Evolutionary conservation across 495 filamentous ascomycete genomes (phyloP), one percentile per base, ranked within the genome.

Genomic region (Cairneyella variabilis): DNA sequence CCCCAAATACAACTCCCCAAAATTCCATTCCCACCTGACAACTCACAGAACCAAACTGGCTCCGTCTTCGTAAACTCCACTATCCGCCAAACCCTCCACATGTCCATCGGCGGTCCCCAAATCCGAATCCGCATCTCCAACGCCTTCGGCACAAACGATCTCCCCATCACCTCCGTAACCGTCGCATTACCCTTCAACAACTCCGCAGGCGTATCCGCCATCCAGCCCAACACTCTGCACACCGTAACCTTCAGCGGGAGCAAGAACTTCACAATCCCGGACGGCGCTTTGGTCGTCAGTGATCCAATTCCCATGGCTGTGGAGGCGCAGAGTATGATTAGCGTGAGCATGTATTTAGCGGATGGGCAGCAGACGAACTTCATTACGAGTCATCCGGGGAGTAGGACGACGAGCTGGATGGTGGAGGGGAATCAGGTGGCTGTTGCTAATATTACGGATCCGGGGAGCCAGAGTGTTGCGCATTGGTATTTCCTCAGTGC

Each of bases 91-190:
- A 89, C 84, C 0, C 59, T 88, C 2, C 77, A 82, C 43, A 61
- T 84, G 26, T 78, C 80, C 2, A 69, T 86, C 18, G 74, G 71
- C 3, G 70, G 75, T 6, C 62, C 75, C 20, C 73, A 75, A 18
- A 70, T 88, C 47, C 80, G 85, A 16, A 62, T 90, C 25, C 78
- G 80, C 42, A 71, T 89, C 38, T 84, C 79, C 48, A 90, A 90
- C 66, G 77, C 78, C 2, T 88, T 89, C 48, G 85, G 85, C 9
- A 62, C 69, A 8, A 79, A 71, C 44, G 74, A 82, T 61, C 67
- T 89, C 2, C 75, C 78, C 28, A 80, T 90, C 53, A 81, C 78
- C 0, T 71, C 74, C 3, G 80, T 76, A 0, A 77, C 80, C 5
- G 65, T 89, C 17, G 79, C 78, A 3, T 66, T 82, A 4, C 71